phyloP scores from a whole-genome alignment of 805 yeast genomes.

The Starmerella apicola region DNA sequence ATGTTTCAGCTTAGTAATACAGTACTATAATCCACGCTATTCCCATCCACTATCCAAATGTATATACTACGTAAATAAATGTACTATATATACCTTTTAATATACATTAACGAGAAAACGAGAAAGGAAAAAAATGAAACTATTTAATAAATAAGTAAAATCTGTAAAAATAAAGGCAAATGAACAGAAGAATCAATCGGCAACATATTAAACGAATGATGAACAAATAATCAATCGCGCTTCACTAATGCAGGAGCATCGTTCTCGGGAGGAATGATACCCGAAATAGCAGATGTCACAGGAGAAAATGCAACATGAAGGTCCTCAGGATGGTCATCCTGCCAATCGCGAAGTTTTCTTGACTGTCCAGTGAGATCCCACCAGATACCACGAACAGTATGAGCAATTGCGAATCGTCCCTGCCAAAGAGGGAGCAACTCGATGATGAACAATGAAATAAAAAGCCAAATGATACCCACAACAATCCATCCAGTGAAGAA shows the following conservation, averaged over 20 bases:
- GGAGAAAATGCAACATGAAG: slow-evolving; percentile 34
- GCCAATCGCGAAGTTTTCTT: slow-evolving; percentile 65
- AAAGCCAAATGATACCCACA: slow-evolving; percentile 73
- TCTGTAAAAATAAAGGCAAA: no score
- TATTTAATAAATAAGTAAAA: no score
- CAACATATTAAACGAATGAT: no score
- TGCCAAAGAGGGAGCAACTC: slow-evolving; percentile 60
- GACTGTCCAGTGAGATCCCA: slow-evolving; percentile 78
- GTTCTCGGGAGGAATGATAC: not conserved
- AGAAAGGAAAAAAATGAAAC: no score
- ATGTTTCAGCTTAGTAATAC: no score
- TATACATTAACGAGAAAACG: no score
- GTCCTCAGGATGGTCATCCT: slow-evolving; percentile 55
- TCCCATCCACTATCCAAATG: no score
- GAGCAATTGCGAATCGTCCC: slow-evolving; percentile 54
- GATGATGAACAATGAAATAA: slow-evolving; percentile 40
- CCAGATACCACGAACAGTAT: slow-evolving; percentile 61
- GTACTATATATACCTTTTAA: no score
- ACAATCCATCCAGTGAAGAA: slow-evolving; percentile 86
- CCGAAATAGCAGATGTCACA: slow-evolving; percentile 8
- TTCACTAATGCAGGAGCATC: slow-evolving; percentile 6
- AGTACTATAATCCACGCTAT: no score
- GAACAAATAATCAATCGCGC: slow-evolving; percentile 1
- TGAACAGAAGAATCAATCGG: no score
- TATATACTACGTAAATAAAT: no score